phyloP scores from a whole-genome alignment of 2,329 filamentous ascomycete genomes.

The Aspergillus sojae region DNA sequence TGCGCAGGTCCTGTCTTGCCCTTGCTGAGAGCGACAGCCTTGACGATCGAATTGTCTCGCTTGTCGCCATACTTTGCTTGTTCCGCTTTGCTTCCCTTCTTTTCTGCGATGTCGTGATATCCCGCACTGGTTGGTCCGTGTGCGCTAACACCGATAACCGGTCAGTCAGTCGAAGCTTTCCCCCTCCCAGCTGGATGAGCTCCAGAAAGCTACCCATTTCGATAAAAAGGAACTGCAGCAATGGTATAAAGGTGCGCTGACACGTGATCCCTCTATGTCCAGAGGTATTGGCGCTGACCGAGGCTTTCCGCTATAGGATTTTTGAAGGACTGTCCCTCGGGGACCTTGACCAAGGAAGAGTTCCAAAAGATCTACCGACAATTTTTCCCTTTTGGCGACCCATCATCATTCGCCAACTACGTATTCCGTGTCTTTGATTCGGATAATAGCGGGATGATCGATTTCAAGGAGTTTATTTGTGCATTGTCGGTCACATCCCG shows the following conservation, averaged over 20 bases:
- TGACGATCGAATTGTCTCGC: background rate
- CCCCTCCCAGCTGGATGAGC: constrained; percentile 89
- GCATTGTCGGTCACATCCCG: constrained; percentile 94
- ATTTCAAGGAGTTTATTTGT: constrained; percentile 99
- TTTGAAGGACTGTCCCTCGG: constrained; percentile 95
- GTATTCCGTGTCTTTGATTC: constrained; percentile 99
- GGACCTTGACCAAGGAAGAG: constrained; percentile 95
- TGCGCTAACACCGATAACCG: background rate
- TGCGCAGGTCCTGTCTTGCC: background rate
- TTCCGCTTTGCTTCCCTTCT: too few species aligned
- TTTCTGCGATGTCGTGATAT: background rate
- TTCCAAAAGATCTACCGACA: constrained; percentile 99
- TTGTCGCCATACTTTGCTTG: background rate
- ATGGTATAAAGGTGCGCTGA: constrained; percentile 92
- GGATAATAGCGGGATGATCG: constrained; percentile 95
- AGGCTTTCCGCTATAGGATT: constrained; percentile 65
- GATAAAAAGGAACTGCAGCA: constrained; percentile 99
- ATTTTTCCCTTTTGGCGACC: constrained; percentile 98
- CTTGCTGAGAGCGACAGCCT: background rate
- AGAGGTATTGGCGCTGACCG: background rate
- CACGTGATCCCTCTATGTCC: background rate
- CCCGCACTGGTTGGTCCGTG: background rate
- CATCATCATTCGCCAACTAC: constrained; percentile 96
- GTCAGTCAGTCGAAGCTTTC: constrained; percentile 95
- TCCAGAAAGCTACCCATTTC: constrained; percentile 96